A percentile compares a stretch with the other conserved stretches of the same genome.
These are phyloP conservation scores for Crithidia expoeki DNA, from an alignment of 208 protist species.

Conservation along the genomic window DNA sequence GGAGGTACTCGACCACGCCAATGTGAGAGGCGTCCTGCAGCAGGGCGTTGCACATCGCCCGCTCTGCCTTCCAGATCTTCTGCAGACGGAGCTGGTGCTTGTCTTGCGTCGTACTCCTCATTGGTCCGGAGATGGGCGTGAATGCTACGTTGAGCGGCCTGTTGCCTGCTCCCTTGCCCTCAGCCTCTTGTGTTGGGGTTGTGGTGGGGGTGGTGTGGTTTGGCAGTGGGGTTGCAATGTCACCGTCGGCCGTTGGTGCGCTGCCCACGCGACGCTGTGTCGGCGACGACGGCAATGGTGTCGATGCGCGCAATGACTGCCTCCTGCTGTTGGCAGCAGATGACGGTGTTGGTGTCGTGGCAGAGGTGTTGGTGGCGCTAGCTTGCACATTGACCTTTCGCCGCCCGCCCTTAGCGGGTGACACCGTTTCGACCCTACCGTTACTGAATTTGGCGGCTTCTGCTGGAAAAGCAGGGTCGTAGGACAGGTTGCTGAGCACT, in stretches of 20 bases:
- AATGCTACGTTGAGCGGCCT: background rate
- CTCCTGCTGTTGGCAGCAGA: no score
- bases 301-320: background rate
- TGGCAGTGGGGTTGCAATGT: no score
- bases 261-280: slow-evolving; percentile 5
- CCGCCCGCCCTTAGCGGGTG: background rate
- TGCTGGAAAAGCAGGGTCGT: background rate
- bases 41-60: slow-evolving; percentile 3
- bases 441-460: background rate
- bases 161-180: background rate
- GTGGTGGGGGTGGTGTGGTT: no score
- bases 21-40: slow-evolving; percentile 12
- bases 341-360: background rate
- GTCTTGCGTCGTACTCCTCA: background rate
- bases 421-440: background rate
- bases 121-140: background rate
- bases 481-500: slow-evolving; percentile 1
- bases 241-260: background rate
- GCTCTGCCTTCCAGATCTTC: slow-evolving; percentile 17
- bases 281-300: background rate
- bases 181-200: background rate
- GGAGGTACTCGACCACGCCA: slow-evolving; percentile 25
- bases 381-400: background rate
- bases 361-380: background rate
- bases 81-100: background rate